Percentiles rank a stretch among this genome's conserved stretches.
Evolutionary conservation across 805 yeast genomes (phyloP).

Genomic region (Candida anglica): DNA sequence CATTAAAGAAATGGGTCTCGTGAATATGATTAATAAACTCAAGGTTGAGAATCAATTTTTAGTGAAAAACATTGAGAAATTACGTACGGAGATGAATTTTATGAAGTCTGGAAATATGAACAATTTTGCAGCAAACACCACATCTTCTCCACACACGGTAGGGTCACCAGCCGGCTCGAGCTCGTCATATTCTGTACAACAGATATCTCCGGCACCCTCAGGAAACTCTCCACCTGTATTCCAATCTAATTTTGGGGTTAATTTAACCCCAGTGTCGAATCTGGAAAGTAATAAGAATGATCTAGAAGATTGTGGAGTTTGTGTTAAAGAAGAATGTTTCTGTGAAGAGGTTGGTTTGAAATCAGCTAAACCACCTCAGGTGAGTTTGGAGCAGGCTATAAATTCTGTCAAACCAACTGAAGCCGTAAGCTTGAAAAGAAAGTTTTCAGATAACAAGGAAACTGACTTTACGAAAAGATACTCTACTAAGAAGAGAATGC

Average conservation of each 20-base stretch:
- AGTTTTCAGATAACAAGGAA: slow-evolving; percentile 24
- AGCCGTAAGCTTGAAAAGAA: slow-evolving; percentile 52
- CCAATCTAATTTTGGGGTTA: slow-evolving; percentile 4
- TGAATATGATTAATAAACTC: slow-evolving; percentile 48
- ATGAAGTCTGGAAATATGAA: slow-evolving; percentile 6
- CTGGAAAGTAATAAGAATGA: too few relatives aligned
- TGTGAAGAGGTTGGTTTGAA: slow-evolving; percentile 54
- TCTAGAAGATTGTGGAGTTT: slow-evolving; percentile 52
- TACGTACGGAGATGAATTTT: slow-evolving; percentile 28
- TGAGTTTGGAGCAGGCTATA: slow-evolving; percentile 28
- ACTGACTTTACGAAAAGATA: slow-evolving; percentile 55
- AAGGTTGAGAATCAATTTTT: slow-evolving; percentile 43
- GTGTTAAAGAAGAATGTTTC: slow-evolving; percentile 63
- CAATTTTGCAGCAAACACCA: not conserved
- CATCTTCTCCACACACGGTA: slow-evolving; percentile 7
- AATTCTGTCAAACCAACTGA: slow-evolving; percentile 53
- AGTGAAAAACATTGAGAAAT: slow-evolving; percentile 38
- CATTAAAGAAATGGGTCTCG: slow-evolving; percentile 50
- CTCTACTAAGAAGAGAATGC: slow-evolving; percentile 32
- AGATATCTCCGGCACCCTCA: slow-evolving; percentile 52
- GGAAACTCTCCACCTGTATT: slow-evolving; percentile 41
- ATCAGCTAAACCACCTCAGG: slow-evolving; percentile 10
- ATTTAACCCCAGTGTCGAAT: too few relatives aligned
- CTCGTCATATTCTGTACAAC: slow-evolving; percentile 21
- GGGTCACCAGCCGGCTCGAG: slow-evolving; percentile 25